Conservation (phyloP, 352 stramenopile genomes). For the Pythium rishiriense region DNA sequence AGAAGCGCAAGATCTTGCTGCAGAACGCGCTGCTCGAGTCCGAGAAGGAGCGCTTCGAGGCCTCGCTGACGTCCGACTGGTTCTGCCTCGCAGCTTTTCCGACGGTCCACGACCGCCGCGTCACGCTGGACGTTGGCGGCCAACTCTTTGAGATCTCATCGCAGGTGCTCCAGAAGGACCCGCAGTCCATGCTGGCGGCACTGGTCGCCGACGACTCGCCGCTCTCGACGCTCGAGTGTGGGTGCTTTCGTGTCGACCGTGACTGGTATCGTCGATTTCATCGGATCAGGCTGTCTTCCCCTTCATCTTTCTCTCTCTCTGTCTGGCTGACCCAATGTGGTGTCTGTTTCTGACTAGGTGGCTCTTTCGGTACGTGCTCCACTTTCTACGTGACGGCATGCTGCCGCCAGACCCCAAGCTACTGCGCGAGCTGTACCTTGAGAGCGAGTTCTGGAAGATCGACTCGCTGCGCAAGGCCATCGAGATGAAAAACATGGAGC, state of each 20-base stretch:
- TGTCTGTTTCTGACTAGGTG: slow-evolving; percentile 32
- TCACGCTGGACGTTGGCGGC: slow-evolving; percentile 69
- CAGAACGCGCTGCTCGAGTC: slow-evolving; percentile 73
- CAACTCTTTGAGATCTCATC: slow-evolving; percentile 74
- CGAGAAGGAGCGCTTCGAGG: slow-evolving; percentile 72
- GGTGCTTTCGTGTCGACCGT: slow-evolving; percentile 73
- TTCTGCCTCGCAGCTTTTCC: slow-evolving; percentile 66
- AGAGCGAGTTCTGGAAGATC: slow-evolving; percentile 85
- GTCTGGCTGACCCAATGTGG: background rate
- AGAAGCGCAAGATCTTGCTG: slow-evolving; percentile 75
- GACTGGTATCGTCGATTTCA: slow-evolving; percentile 70
- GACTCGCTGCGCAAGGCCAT: slow-evolving; percentile 76
- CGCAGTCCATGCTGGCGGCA: slow-evolving; percentile 61
- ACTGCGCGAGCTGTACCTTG: slow-evolving; percentile 65
- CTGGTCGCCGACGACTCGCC: slow-evolving; percentile 67
- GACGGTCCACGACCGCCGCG: slow-evolving; percentile 37
- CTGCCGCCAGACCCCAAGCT: slow-evolving; percentile 68
- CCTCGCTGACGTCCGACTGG: slow-evolving; percentile 71
- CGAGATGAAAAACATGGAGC: slow-evolving; percentile 66
- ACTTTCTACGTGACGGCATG: slow-evolving; percentile 76
- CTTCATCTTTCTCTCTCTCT: no score
- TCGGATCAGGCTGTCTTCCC: background rate
- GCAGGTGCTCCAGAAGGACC: slow-evolving; percentile 51
- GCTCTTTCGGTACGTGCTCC: slow-evolving; percentile 77
- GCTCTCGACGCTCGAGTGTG: slow-evolving; percentile 50